phyloP scores from a whole-genome alignment of 2,329 filamentous ascomycete species.

The Ceratocystis harringtonii region DNA sequence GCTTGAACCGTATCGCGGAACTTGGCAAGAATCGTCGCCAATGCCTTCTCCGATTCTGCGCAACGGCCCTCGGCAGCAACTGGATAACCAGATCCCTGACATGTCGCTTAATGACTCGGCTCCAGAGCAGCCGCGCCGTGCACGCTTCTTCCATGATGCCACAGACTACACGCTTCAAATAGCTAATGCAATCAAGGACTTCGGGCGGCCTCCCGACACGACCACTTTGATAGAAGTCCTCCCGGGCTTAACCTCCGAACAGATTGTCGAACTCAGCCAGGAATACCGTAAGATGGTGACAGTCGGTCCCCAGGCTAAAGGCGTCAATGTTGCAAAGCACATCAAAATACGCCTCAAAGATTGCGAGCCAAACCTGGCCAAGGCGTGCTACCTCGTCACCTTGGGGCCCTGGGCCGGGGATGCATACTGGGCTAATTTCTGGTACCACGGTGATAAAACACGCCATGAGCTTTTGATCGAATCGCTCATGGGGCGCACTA shows the following conservation, averaged over 20 bases:
- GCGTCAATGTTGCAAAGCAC: constrained; percentile 75
- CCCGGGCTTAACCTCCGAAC: constrained; percentile 69
- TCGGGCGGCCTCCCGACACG: constrained; percentile 47
- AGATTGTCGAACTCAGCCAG: constrained; percentile 68
- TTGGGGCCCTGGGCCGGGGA: constrained; percentile 85
- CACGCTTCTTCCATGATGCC: constrained; percentile 78
- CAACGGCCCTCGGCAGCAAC: constrained; percentile 22
- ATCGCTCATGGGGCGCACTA: constrained; percentile 75
- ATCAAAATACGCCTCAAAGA: constrained; percentile 64
- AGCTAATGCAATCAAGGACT: constrained; percentile 56
- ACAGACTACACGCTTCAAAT: constrained; percentile 63
- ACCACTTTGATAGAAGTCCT: constrained; percentile 68
- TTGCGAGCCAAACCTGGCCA: constrained; percentile 62
- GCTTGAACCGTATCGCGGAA: constrained; percentile 82
- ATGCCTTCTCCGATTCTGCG: constrained; percentile 64
- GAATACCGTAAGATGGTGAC: constrained; percentile 90
- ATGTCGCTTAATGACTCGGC: constrained; percentile 30
- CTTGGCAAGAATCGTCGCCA: constrained; percentile 84
- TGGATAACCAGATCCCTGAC: constrained; percentile 20
- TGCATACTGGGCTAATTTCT: constrained; percentile 96
- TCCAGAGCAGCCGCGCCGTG: constrained; percentile 31
- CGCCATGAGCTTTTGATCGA: constrained; percentile 85
- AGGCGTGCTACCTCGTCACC: constrained; percentile 79
- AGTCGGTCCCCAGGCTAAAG: constrained; percentile 54
- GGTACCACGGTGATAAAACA: constrained; percentile 79